Percentiles rank a stretch among this genome's conserved stretches.
These are phyloP conservation scores for Hapsidospora chrysogenum DNA, from an alignment of 495 filamentous ascomycete species.

Conservation along the genomic window DNA sequence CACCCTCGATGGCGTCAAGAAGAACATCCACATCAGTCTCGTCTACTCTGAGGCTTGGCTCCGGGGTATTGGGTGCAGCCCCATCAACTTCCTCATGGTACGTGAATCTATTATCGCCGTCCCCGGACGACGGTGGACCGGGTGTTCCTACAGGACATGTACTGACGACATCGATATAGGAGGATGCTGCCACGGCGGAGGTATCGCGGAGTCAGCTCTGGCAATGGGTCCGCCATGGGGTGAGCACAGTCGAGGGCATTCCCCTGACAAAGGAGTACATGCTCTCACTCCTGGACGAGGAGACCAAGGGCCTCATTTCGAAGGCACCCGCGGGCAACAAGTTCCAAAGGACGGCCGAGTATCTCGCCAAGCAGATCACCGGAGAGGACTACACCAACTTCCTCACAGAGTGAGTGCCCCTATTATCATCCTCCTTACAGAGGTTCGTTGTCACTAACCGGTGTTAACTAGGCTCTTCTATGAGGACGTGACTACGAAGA, in stretches of 20 bases:
- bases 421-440: no score
- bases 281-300: slow-evolving; percentile 73
- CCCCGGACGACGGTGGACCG: no score
- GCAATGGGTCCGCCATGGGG: slow-evolving; percentile 87
- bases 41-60: slow-evolving; percentile 99
- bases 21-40: slow-evolving; percentile 94
- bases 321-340: slow-evolving; percentile 83
- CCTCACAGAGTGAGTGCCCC: slow-evolving; percentile 53
- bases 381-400: slow-evolving; percentile 97
- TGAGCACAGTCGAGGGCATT: slow-evolving; percentile 77
- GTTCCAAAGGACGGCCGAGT: slow-evolving; percentile 76
- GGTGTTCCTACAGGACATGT: not conserved
- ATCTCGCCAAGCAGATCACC: slow-evolving; percentile 84
- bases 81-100: slow-evolving; percentile 96
- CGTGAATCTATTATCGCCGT: no score
- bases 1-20: slow-evolving; percentile 91
- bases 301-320: slow-evolving; percentile 54
- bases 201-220: slow-evolving; percentile 84
- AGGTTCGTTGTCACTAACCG: no score
- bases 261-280: slow-evolving; percentile 83
- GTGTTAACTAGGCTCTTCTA: no score
- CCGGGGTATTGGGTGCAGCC: slow-evolving; percentile 88
- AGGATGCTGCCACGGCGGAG: slow-evolving; percentile 95
- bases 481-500: no score
- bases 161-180: slow-evolving; percentile 29